Evolutionary conservation across 176 grass and related monocot genomes (phyloP), one percentile per base, ranked within the genome.

Genomic region (Cenchrus fungigraminus): DNA sequence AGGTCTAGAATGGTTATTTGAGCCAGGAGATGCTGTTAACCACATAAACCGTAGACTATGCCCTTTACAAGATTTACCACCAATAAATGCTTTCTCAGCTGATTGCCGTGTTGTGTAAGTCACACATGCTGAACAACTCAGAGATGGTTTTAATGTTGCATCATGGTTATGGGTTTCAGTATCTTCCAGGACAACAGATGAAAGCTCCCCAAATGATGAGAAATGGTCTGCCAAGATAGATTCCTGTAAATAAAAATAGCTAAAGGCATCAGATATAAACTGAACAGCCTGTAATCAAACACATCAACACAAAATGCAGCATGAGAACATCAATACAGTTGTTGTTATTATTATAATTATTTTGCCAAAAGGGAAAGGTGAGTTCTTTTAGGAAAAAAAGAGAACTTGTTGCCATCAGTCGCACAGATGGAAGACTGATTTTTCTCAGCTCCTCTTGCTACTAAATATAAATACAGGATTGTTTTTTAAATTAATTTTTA

Each of bases 151-250:
- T 77, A 86, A 83, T 40, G 84, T 80, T 67, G 82, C 88, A 89
- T 92, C 89, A 83, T 87, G 67, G 53, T 79, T 94, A 77, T 89
- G 76, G 31, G 81, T 80, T 86, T 89, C 91, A 3, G 82, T 85
- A 9, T 91, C 84, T 91, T 99, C 91, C 62, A 99, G 73, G 61
- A 87, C 75, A 86, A 99, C 72, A 87, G 91, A 96, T 56, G 91
- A 85, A 65, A 99, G 78, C 68, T 94, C 94, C 58, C 97, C 97
- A 73, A 96, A 99, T 73, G 90, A 90, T 79, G 92, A 76, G 25
- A 99, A 99, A 88, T 99, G 93, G 75, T 96, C 97, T 78, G 82
- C 90, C 82, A 99, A 88, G 75, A 86, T 61, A 86, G 88, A 88
- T 76, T 96, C 90, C 97, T 99, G 90, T 69, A 87, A 91, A 91